Percentiles rank a stretch among this genome's conserved stretches.
Evolutionary conservation across 2,329 filamentous ascomycete species (phyloP).

Genomic region (Hymenoscyphus infarciens): DNA sequence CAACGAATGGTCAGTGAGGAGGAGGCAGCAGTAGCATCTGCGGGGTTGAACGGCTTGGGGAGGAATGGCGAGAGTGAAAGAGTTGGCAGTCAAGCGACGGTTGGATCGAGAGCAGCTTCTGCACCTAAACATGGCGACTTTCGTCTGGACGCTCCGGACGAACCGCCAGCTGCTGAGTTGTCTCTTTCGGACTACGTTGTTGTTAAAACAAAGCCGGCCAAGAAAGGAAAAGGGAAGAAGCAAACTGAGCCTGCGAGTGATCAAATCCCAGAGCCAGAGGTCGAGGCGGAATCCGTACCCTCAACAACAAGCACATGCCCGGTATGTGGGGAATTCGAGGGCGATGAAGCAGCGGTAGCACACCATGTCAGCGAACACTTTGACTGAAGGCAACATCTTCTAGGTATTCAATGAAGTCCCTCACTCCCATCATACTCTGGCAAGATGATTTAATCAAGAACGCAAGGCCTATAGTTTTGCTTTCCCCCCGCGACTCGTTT

Average conservation of each 20-base stretch:
- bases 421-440: no score
- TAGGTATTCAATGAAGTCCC: not conserved
- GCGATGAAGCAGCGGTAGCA: constrained; percentile 31
- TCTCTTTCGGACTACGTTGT: constrained; percentile 27
- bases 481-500: not conserved
- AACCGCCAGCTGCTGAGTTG: constrained; percentile 14
- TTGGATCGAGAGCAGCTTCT: not conserved
- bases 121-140: constrained; percentile 20
- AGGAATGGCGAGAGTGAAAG: constrained; percentile 19
- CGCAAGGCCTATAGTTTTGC: not conserved
- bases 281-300: not conserved
- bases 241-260: not conserved
- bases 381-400: constrained; percentile 19
- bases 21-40: constrained; percentile 15
- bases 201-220: constrained; percentile 17
- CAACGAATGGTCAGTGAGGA: constrained; percentile 30
- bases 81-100: not conserved
- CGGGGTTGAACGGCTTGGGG: constrained; percentile 21
- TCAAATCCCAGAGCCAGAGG: not conserved
- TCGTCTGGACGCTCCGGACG: constrained; percentile 19
- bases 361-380: constrained; percentile 33
- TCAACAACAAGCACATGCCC: constrained; percentile 22
- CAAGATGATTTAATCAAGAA: not conserved
- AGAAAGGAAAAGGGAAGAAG: constrained; percentile 9
- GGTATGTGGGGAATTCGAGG: constrained; percentile 33